phyloP scores from a whole-genome alignment of 2,329 filamentous ascomycete genomes.

The Parastagonospora nodorum region DNA sequence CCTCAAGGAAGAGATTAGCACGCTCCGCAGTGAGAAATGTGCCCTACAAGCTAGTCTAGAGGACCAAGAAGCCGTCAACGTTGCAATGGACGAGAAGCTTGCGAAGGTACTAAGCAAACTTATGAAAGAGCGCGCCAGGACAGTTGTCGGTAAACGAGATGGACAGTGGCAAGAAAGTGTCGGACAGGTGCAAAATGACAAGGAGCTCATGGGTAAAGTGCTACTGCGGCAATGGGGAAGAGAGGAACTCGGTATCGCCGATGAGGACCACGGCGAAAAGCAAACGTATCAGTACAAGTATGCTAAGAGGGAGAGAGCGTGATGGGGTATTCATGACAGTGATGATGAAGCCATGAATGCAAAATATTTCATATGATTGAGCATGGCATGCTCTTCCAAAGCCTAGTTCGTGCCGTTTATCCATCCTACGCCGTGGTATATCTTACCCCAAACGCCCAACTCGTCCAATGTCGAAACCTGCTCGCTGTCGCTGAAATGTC shows the following conservation, averaged over 20 bases:
- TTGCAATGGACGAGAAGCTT: conserved; percentile 41
- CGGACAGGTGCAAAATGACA: conserved; percentile 26
- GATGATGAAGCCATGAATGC: not conserved
- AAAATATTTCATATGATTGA: not conserved
- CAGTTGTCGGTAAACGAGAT: conserved; percentile 36
- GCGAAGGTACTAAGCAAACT: conserved; percentile 32
- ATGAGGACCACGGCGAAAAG: conserved; percentile 22
- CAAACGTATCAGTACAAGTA: conserved; percentile 41
- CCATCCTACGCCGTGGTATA: not conserved
- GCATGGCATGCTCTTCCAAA: not conserved
- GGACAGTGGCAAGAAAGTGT: conserved; percentile 41
- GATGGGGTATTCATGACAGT: not conserved
- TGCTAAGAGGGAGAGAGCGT: conserved; percentile 14
- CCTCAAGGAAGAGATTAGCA: conserved; percentile 12
- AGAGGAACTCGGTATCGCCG: conserved; percentile 38
- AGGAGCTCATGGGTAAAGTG: conserved; percentile 37
- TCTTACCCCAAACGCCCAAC: not conserved
- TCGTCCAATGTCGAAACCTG: not conserved
- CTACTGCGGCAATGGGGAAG: conserved; percentile 45
- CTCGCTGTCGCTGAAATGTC: not conserved
- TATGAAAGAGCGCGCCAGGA: conserved; percentile 39
- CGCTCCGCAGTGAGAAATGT: conserved; percentile 22
- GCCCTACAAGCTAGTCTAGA: conserved; percentile 24
- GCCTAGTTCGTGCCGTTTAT: not conserved
- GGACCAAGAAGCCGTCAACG: conserved; percentile 33